Evolutionary conservation across 202 grass and related monocot genomes (phyloP).

Genomic region (Carex arenaria): DNA sequence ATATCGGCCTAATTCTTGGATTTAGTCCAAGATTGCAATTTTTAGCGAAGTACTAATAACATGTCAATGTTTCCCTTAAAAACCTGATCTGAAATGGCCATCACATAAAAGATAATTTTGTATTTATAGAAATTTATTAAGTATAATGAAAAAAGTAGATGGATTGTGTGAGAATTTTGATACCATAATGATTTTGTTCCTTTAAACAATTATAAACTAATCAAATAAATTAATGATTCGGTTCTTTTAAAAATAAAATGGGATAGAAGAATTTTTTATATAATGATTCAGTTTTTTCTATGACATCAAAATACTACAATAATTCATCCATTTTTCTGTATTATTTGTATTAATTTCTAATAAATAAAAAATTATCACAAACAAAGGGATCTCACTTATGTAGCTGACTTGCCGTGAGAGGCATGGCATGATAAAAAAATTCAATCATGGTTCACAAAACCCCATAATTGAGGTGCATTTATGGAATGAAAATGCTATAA

Average conservation of each 20-base stretch:
- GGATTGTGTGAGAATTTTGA: too few relatives aligned
- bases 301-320: too few relatives aligned
- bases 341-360: too few relatives aligned
- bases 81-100: not conserved
- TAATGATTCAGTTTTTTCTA: too few relatives aligned
- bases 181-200: too few relatives aligned
- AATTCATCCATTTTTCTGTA: too few relatives aligned
- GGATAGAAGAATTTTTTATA: too few relatives aligned
- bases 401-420: not conserved
- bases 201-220: too few relatives aligned
- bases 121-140: too few relatives aligned
- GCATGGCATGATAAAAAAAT: slow-evolving; percentile 6
- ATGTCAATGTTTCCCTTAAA: not conserved
- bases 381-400: not conserved
- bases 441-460: not conserved
- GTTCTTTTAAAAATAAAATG: too few relatives aligned
- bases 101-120: not conserved
- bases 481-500: slow-evolving; percentile 24
- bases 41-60: not conserved
- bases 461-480: slow-evolving; percentile 27
- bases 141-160: too few relatives aligned
- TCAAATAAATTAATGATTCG: too few relatives aligned
- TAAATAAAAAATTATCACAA: not conserved
- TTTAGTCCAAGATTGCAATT: not conserved
- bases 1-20: not conserved